A percentile compares a stretch with the other conserved stretches of the same genome.
Conservation (phyloP, 352 stramenopile genomes). For the Aphanomyces astaci region DNA sequence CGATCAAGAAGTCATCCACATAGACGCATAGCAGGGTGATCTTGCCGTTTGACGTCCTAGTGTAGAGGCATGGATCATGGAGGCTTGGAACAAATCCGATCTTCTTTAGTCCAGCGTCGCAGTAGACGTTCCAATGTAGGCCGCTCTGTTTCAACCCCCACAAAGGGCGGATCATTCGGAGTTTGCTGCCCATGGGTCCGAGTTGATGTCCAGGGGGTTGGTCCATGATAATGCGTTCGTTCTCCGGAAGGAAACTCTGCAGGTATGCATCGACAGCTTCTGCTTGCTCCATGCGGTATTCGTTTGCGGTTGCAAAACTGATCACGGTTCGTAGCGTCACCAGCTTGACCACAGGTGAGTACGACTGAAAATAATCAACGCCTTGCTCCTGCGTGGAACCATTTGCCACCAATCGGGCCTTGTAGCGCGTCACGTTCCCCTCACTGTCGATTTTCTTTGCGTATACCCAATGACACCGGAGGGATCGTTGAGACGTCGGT, state of each 20-base stretch:
- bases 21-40: too few relatives aligned
- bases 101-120: too few relatives aligned
- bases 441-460: constrained; percentile 31
- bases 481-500: too few relatives aligned
- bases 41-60: too few relatives aligned
- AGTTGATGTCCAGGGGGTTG: background rate
- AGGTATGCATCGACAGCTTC: constrained; percentile 21
- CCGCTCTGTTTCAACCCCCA: constrained; percentile 24
- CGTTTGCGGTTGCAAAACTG: constrained; percentile 5
- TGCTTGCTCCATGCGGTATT: constrained; percentile 31
- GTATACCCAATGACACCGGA: constrained; percentile 33
- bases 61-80: too few relatives aligned
- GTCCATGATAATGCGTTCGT: constrained; percentile 21
- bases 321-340: constrained; percentile 32
- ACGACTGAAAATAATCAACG: constrained; percentile 32
- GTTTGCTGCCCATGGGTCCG: background rate
- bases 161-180: background rate
- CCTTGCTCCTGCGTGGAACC: constrained; percentile 31
- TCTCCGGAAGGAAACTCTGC: background rate
- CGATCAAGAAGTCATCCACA: too few relatives aligned
- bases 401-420: constrained; percentile 28
- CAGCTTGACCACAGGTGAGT: constrained; percentile 32
- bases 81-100: too few relatives aligned
- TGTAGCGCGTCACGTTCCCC: constrained; percentile 30
- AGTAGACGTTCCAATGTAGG: background rate